Conservation (phyloP, 2,329 filamentous ascomycete genomes). For the Saccharata proteae region DNA sequence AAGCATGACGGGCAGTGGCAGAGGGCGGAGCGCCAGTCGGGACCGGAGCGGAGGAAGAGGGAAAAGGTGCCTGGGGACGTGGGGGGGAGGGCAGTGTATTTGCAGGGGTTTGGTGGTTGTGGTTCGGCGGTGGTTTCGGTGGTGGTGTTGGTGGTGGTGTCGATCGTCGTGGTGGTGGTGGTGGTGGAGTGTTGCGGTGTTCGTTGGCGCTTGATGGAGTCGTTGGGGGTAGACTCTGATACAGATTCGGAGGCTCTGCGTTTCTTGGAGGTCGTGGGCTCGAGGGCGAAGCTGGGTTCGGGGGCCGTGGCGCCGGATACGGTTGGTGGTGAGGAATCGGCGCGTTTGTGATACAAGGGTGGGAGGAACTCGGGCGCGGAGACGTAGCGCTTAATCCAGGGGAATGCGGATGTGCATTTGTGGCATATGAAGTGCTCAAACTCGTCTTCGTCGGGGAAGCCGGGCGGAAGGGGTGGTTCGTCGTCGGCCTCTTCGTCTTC, state of each 20-base stretch:
- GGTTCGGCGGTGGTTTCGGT: constrained; percentile 13
- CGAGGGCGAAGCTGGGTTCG: too few relatives aligned
- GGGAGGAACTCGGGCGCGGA: constrained; percentile 67
- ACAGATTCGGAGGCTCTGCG: constrained; percentile 32
- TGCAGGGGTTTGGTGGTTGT: constrained; percentile 44
- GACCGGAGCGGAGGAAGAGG: constrained; percentile 67
- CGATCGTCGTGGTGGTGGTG: constrained; percentile 6
- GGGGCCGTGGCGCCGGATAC: background rate
- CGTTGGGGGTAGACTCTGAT: background rate
- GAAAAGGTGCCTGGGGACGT: constrained; percentile 53
- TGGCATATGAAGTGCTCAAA: constrained; percentile 91
- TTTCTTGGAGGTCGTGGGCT: constrained; percentile 23
- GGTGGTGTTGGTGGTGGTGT: constrained; percentile 16
- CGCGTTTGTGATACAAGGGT: constrained; percentile 48
- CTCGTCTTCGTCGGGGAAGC: constrained; percentile 78
- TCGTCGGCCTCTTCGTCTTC: constrained; percentile 36
- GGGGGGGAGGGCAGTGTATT: constrained; percentile 44
- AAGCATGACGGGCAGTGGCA: constrained; percentile 80
- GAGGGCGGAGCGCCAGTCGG: constrained; percentile 68
- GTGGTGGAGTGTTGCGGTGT: constrained; percentile 7
- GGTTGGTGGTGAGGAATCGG: constrained; percentile 10
- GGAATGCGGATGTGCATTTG: constrained; percentile 76
- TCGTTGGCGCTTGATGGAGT: constrained; percentile 6
- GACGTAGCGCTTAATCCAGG: constrained; percentile 87
- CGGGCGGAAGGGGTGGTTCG: constrained; percentile 59